These are phyloP conservation scores for Chlorophyllum brunneum DNA, from an alignment of 768 basidiomycete genomes.

Conservation along the genomic window DNA sequence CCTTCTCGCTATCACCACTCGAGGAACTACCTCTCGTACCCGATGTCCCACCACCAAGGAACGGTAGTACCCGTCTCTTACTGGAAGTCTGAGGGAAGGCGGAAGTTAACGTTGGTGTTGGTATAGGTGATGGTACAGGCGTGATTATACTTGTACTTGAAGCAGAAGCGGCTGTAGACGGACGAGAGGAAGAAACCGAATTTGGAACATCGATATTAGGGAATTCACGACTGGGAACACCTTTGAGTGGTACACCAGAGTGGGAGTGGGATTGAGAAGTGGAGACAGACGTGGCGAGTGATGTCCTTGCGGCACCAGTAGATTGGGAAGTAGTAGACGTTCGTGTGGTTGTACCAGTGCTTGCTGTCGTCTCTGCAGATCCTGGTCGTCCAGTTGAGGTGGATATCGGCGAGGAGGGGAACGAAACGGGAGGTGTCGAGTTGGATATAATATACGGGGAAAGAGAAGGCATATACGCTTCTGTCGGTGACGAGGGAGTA, in stretches of 20 bases:
- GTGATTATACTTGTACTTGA: neutral
- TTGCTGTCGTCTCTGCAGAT: too few species aligned
- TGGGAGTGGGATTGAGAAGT: conserved; percentile 10
- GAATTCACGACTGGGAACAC: neutral
- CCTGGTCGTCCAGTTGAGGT: too few species aligned
- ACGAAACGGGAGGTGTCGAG: neutral
- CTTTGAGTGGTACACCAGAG: neutral
- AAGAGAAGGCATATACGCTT: neutral
- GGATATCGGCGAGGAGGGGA: conserved; percentile 5
- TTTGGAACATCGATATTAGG: neutral
- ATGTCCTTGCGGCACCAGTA: conserved; percentile 15
- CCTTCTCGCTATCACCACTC: conserved; percentile 2
- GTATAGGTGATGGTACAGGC: neutral
- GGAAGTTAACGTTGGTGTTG: neutral
- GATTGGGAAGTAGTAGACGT: conserved; percentile 16
- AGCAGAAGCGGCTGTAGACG: neutral
- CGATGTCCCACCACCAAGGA: neutral
- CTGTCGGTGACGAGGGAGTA: neutral
- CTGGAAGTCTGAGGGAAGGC: conserved; percentile 1
- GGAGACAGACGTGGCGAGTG: conserved; percentile 12
- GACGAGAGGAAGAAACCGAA: neutral
- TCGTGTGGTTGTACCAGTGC: neutral
- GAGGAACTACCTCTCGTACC: conserved; percentile 2
- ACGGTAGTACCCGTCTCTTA: conserved; percentile 10
- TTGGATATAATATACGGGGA: neutral